Percentiles rank a stretch among this genome's conserved stretches.
Evolutionary conservation across 768 basidiomycete species (phyloP).

Genomic region (Russula sp.): DNA sequence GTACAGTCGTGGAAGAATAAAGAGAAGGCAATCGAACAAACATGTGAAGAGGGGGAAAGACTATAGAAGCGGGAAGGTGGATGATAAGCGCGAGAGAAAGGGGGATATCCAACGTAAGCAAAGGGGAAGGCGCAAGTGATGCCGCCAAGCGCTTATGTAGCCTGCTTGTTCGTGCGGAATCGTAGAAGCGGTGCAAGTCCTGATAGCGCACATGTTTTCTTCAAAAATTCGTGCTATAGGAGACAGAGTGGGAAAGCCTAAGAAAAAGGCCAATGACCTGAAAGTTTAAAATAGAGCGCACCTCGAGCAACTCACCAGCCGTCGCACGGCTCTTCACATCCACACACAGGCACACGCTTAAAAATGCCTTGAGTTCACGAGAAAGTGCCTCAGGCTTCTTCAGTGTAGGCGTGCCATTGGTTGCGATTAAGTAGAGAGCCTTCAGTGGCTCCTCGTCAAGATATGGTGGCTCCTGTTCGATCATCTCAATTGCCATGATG

Average conservation of each 20-base stretch:
- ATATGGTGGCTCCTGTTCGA: constrained; percentile 95
- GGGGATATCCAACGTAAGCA: constrained; percentile 13
- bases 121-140: background rate
- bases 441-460: constrained; percentile 92
- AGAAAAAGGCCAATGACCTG: constrained; percentile 18
- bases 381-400: constrained; percentile 93
- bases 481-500: constrained; percentile 99
- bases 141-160: constrained; percentile 18
- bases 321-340: constrained; percentile 92
- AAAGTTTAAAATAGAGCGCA: constrained; percentile 33
- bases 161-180: constrained; percentile 60
- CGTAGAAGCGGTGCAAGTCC: constrained; percentile 82
- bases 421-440: constrained; percentile 92
- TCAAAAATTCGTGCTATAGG: constrained; percentile 84
- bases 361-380: constrained; percentile 88
- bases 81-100: background rate
- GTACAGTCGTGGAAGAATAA: constrained; percentile 16
- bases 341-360: constrained; percentile 97
- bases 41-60: constrained; percentile 1
- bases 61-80: background rate
- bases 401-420: constrained; percentile 95
- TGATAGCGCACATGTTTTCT: constrained; percentile 75
- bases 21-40: background rate
- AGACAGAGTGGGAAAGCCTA: constrained; percentile 2
- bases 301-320: constrained; percentile 76